phyloP scores from a whole-genome alignment of 2,329 filamentous ascomycete genomes.

The Chaetomiaceae sp. region DNA sequence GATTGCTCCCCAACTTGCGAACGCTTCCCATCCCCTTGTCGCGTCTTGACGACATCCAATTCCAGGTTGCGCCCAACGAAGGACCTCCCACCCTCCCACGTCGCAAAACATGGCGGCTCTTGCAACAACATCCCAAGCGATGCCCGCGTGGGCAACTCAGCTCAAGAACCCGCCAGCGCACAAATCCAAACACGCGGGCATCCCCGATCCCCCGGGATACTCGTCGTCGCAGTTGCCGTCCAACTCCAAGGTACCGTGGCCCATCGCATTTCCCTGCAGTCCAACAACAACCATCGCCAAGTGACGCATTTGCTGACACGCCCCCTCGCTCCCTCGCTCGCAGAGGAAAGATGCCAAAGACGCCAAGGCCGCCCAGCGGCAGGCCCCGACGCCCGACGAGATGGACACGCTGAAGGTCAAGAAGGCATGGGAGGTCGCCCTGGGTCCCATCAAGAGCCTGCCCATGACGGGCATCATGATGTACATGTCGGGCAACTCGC shows the following conservation, averaged over 20 bases:
- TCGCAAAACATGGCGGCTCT: constrained; percentile 25
- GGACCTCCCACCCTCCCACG: background rate
- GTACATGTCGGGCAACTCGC: constrained; percentile 99
- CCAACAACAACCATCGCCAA: constrained; percentile 8
- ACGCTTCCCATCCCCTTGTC: too few species aligned
- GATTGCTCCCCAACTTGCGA: too few species aligned
- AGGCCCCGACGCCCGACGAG: constrained; percentile 70
- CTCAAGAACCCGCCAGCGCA: constrained; percentile 64
- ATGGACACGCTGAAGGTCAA: constrained; percentile 96
- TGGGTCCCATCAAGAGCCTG: constrained; percentile 86
- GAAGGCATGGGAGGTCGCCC: constrained; percentile 96
- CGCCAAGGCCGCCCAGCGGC: constrained; percentile 48
- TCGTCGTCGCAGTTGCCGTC: constrained; percentile 47
- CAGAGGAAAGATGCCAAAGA: constrained; percentile 50
- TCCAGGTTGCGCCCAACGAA: too few species aligned
- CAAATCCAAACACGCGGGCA: constrained; percentile 60
- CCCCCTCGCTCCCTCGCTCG: too few species aligned
- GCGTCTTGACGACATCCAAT: too few species aligned
- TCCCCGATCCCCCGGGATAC: constrained; percentile 86
- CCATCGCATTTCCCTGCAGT: background rate
- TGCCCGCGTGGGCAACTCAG: constrained; percentile 78
- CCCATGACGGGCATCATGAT: constrained; percentile 99
- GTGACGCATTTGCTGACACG: too few species aligned
- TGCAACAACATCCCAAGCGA: constrained; percentile 3
- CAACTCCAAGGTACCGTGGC: constrained; percentile 51